These are phyloP conservation scores for Spizellomyces sp. DNA, from an alignment of 192 early-diverging fungal species.

Conservation along the genomic window DNA sequence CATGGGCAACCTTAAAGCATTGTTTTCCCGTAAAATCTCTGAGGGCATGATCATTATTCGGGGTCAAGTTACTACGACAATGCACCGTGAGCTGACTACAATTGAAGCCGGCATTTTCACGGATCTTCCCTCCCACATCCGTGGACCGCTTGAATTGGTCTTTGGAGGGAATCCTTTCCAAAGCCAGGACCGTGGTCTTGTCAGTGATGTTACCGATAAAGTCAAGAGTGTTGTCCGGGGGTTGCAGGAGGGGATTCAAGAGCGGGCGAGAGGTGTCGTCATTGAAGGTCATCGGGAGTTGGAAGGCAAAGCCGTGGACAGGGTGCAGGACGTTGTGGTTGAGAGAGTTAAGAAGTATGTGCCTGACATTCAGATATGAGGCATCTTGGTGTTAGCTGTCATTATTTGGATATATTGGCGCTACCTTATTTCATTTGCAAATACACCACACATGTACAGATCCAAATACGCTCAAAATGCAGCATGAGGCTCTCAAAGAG, in stretches of 20 bases:
- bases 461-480: no score
- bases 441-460: no score
- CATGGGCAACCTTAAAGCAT: neutral
- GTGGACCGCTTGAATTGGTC: conserved; percentile 19
- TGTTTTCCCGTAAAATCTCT: conserved; percentile 17
- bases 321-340: conserved; percentile 12
- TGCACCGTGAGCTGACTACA: conserved; percentile 14
- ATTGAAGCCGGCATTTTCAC: conserved; percentile 15
- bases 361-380: conserved; percentile 14
- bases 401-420: no score
- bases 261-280: conserved; percentile 22
- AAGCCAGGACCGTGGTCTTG: conserved; percentile 2
- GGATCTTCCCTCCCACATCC: conserved; percentile 21
- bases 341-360: conserved; percentile 9
- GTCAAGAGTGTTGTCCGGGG: conserved; percentile 13
- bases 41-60: conserved; percentile 10
- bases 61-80: neutral
- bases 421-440: no score
- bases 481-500: no score
- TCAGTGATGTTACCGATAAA: conserved; percentile 22
- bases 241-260: conserved; percentile 21
- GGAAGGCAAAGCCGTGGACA: conserved; percentile 11
- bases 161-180: conserved; percentile 28
- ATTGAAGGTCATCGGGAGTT: conserved; percentile 18
- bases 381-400: neutral